Percentiles rank a stretch among this genome's conserved stretches.
Conservation (phyloP, 2,329 filamentous ascomycete species). For the Beauveria australis region DNA sequence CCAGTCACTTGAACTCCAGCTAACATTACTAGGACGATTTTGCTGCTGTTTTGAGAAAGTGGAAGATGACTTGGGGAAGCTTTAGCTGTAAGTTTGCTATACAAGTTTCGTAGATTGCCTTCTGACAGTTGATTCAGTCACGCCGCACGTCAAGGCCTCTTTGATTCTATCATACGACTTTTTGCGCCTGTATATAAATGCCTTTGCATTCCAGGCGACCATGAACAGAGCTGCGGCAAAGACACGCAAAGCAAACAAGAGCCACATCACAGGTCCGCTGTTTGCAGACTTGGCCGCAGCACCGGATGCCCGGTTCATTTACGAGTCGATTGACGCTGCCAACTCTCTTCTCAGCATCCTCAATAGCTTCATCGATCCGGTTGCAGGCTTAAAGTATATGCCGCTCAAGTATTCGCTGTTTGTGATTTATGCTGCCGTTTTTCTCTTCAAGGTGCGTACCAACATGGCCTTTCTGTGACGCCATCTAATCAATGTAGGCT, state of each 20-base stretch:
- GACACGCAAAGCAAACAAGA: conserved; percentile 26
- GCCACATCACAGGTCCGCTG: conserved; percentile 27
- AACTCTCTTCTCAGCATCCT: conserved; percentile 53
- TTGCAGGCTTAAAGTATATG: conserved; percentile 53
- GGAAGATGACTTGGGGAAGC: conserved; percentile 63
- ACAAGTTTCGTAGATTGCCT: background rate
- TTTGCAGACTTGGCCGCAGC: conserved; percentile 50
- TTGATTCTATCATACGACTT: conserved; percentile 66
- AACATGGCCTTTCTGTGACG: background rate
- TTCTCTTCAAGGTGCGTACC: conserved; percentile 50
- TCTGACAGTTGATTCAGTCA: conserved; percentile 31
- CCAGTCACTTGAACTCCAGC: too few relatives aligned
- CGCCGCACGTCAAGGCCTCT: conserved; percentile 57
- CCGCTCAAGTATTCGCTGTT: conserved; percentile 56
- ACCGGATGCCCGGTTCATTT: conserved; percentile 58
- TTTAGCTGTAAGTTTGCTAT: conserved; percentile 44
- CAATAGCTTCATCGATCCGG: conserved; percentile 50
- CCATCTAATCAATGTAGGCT: conserved; percentile 26
- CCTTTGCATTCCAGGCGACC: conserved; percentile 69
- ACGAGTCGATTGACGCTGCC: conserved; percentile 56
- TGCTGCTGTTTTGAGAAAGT: conserved; percentile 57
- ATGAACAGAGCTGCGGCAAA: conserved; percentile 33
- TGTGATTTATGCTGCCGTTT: conserved; percentile 55
- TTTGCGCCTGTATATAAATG: conserved; percentile 63
- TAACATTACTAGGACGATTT: conserved; percentile 48